Evolutionary conservation across 305 asterid genomes (phyloP), one percentile per base, ranked within the genome.

Genomic region (Withania somnifera): DNA sequence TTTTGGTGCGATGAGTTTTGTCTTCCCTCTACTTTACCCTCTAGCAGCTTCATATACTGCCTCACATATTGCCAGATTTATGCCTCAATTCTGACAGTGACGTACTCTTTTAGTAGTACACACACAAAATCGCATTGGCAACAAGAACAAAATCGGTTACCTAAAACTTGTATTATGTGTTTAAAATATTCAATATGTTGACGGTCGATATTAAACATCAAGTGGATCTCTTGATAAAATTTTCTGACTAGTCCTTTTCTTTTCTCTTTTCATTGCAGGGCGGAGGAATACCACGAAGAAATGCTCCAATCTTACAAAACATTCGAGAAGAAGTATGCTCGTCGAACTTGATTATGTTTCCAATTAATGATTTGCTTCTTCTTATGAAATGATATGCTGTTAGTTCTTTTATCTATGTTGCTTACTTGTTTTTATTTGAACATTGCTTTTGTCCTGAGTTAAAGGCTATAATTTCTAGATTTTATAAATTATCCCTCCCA

Each of bases 251-350:
- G 38, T 11, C 11, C 57, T 14, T 40, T 45, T 7, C 79, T 15
- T 15, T 69, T 84, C 81, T 82, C 36, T 68, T 87, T 50, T 69
- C 87, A 28, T 76, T 45, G 57, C 82, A 95, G 98, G 99, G 98
- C 67, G 99, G 98, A 84, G 99, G 99, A 64, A 94, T 95, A 87
- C 90, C 97, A 13, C 88, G 98, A 77, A 92, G 98, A 88, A 93
- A 89, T 85, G 98, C 99, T 79, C 99, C 99, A 19, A 67, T 89
- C 82, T 89, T 95, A 69, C 94, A 91, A 85, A 89, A 61, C 80
- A 91, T 95, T 53, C 93, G 97, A 26, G 99, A 95, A 92, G 97
- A 95, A 86, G 99, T 93, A 94, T 42, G 91, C 58, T 54, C 81
- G 71, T 42, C 36, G 51, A 83, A 69, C 85, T 82, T 86, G 67